phyloP scores from a whole-genome alignment of 2,329 filamentous ascomycete species.

The Fusarium nelsonii region DNA sequence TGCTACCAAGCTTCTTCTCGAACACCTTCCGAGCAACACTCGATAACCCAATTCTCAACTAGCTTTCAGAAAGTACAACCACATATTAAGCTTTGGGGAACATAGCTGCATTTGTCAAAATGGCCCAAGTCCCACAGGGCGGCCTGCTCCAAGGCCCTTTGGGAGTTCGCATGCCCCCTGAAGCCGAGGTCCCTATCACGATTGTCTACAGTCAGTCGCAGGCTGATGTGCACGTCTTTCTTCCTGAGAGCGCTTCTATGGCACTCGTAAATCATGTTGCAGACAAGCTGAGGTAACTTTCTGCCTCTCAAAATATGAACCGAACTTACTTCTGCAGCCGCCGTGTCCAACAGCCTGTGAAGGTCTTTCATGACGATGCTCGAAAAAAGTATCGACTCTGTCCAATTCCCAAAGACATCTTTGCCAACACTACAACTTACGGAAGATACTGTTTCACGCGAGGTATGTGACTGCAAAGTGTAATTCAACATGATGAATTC shows the following conservation, averaged over 20 bases:
- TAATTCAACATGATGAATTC: background rate
- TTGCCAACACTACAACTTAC: conserved; percentile 24
- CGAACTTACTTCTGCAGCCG: conserved; percentile 29
- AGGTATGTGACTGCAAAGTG: conserved; percentile 25
- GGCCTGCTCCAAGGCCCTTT: background rate
- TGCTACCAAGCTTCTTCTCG: background rate
- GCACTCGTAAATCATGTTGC: conserved; percentile 39
- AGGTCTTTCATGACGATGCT: conserved; percentile 43
- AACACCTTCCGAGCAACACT: background rate
- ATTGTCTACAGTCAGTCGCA: conserved; percentile 43
- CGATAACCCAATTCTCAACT: background rate
- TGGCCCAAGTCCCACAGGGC: background rate
- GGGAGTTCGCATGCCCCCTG: conserved; percentile 9
- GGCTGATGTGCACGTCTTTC: conserved; percentile 46
- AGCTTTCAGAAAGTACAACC: no score
- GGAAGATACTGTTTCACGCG: conserved; percentile 39
- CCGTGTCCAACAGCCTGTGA: conserved; percentile 45
- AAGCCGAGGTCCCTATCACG: conserved; percentile 38
- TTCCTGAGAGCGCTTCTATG: conserved; percentile 40
- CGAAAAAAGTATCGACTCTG: conserved; percentile 47
- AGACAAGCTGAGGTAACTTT: conserved; percentile 45
- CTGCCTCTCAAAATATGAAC: background rate
- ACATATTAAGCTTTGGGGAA: background rate
- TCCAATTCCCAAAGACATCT: conserved; percentile 35
- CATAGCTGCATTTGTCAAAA: background rate